Conservation (phyloP, 2,329 filamentous ascomycete genomes). For the Akanthomyces lecanii region DNA sequence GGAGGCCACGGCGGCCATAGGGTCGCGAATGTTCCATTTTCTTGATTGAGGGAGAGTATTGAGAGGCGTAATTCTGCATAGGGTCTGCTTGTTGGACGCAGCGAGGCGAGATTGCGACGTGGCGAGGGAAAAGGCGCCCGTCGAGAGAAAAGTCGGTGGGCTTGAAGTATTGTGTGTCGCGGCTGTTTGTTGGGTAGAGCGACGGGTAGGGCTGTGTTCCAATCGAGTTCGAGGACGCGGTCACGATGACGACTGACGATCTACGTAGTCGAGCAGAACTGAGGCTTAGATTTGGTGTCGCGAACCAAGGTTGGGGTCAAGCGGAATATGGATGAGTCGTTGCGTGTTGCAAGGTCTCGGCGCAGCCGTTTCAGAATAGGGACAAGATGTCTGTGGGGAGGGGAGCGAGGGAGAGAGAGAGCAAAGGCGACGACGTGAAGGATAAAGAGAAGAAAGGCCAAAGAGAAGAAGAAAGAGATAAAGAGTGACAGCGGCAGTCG, state of each 20-base stretch:
- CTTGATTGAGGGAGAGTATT: constrained; percentile 67
- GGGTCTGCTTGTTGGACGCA: constrained; percentile 19
- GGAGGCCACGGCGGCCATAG: constrained; percentile 59
- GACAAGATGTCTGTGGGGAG: background rate
- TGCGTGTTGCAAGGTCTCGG: constrained; percentile 8
- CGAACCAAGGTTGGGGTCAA: background rate
- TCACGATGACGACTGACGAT: constrained; percentile 13
- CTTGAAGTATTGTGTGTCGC: background rate
- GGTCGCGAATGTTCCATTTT: constrained; percentile 73
- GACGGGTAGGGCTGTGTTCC: background rate
- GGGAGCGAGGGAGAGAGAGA: background rate
- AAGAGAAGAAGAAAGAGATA: background rate
- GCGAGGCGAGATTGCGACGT: background rate
- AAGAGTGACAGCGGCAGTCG: constrained; percentile 9
- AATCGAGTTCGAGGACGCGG: constrained; percentile 12
- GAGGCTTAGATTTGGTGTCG: constrained; percentile 1
- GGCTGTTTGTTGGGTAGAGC: background rate
- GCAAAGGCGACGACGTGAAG: background rate
- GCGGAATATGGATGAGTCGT: background rate
- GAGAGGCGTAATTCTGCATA: constrained; percentile 73
- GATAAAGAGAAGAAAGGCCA: background rate
- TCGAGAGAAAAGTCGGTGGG: background rate
- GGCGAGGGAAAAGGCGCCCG: background rate
- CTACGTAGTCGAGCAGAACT: constrained; percentile 8
- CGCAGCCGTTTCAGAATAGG: constrained; percentile 17